phyloP scores from a whole-genome alignment of 2,329 filamentous ascomycete genomes.

The Magnaporthiopsis rhizophila region DNA sequence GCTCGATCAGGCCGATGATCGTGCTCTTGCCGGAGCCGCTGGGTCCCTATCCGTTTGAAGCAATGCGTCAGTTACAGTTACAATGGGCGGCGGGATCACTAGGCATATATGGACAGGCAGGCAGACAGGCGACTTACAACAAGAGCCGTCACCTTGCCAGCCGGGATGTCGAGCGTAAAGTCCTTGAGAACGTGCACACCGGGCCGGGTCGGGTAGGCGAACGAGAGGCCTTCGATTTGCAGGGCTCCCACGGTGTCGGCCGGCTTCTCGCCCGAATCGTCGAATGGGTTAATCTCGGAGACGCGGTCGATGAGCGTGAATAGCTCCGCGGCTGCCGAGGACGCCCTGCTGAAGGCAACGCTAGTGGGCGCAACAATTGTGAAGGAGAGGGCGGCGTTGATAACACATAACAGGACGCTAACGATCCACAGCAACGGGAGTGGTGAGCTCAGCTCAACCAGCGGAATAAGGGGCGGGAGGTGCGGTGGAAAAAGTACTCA shows the following conservation, averaged over 20 bases:
- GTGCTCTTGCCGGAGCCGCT: constrained; percentile 32
- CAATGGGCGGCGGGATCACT: no score
- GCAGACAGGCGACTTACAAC: constrained; percentile 21
- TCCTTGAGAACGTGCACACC: constrained; percentile 31
- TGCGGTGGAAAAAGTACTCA: background rate
- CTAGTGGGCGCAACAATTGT: constrained; percentile 28
- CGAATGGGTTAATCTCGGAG: constrained; percentile 29
- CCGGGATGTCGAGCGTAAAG: constrained; percentile 33
- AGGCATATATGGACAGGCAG: background rate
- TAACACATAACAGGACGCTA: constrained; percentile 30
- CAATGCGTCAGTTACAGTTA: no score
- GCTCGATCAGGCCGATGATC: constrained; percentile 29
- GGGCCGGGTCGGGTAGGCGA: constrained; percentile 37
- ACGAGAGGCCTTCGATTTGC: constrained; percentile 31
- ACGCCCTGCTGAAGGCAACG: constrained; percentile 30
- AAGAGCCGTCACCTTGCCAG: constrained; percentile 35
- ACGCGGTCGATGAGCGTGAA: constrained; percentile 29
- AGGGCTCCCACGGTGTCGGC: constrained; percentile 24
- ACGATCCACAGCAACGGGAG: background rate
- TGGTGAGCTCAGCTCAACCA: background rate
- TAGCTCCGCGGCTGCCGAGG: constrained; percentile 26
- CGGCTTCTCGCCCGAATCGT: constrained; percentile 22
- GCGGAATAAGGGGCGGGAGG: background rate
- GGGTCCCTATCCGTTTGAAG: constrained; percentile 18
- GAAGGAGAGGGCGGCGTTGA: constrained; percentile 28